Evolutionary conservation across 805 yeast genomes (phyloP), one percentile per base, ranked within the genome.

Genomic region (Saccharomycopsis sp.): DNA sequence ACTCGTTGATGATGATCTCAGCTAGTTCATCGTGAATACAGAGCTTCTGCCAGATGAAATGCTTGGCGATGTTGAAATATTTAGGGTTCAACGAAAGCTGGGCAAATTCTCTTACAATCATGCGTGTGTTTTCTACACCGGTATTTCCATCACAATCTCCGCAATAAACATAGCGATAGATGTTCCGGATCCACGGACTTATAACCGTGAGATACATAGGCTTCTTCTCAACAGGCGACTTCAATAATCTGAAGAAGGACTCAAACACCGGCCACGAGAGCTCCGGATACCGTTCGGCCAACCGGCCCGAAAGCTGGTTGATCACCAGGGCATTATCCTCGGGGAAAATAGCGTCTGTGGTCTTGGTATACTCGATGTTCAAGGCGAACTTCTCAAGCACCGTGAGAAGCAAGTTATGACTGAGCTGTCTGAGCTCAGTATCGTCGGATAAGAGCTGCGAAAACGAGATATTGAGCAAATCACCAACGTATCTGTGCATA

Each of bases 131-230:
- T 47, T 73, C 77, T 2, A 77, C 73, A 0, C 85, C 85, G 56
- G 62, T 68, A 3, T 68, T 68, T 20, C 75, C 76, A 56, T 71
- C 73, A 24, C 68, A 35, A n/a, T 23, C n/a, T 2, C 53, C 70
- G 53, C 77, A 63, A 61, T 73, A 78, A n/a, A 82, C 74, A 56
- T 74, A 65, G n/a, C 69, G 71, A 63, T 78, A 76, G 47, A 82
- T 73, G 61, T 82, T 79, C 47, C 73, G 74, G 20, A 81, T 72
- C 84, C 86, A 82, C 1, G 86, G 85, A 0, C 82, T 70, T 3
- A 76, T 68, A 64, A 78, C 81, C 60, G 73, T 66, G 15, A 79
- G 69, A 1, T 44, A 44, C 49, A 44, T 44, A 7, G 49, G 22
- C 49, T 44, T 44, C 12, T 8, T 44, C 7, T n/a, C 22, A 3